Base-by-base conservation (phyloP, 768 basidiomycete species). In the Naganishia randhawae region DNA sequence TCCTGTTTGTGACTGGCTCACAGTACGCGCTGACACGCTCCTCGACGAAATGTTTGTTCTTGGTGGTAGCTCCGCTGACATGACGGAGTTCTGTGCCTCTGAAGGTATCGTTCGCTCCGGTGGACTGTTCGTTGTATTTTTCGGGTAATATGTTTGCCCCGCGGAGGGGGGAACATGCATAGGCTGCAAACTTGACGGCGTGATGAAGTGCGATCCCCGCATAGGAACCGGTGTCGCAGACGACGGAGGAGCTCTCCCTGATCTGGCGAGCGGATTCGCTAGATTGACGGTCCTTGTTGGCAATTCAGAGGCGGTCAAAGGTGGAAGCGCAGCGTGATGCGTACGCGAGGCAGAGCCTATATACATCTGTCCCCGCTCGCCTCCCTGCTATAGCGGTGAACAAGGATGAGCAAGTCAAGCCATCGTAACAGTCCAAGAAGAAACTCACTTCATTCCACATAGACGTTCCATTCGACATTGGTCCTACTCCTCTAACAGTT, bases 121-220 rank as follows among this genome's bases (percentile, higher is more conserved):
- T 25, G 19, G n/a, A n/a, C n/a, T n/a, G n/a, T n/a, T n/a, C 8
- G 13, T 8, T 22, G 27, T 31, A 14, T 10, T 53, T 22, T 9
- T 61, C 3, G 16, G 33, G 10, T 39, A 39, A 25, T 16, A 25
- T 1, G 57, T 1, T 25, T 42, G 57, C 19, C 9, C 35, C 14
- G 19, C 37, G 10, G 39, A 14, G 41, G 5, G 22, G 10, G n/a
- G 2, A 4, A 22, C 57, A 41, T 39, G 39, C 57, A 61, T 61
- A 9, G 57, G 57, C 57, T 61, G 57, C 19, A 61, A 25, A 61
- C 57, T 48, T 1, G 65, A 37, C 19, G 48, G 65, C 5, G 66
- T 52, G 33, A 67, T 54, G 42, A 67, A 67, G 29, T 67, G 66
- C 6, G 66, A 67, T 54, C 66, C 66, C 48, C 66, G 35, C 37